Evolutionary conservation across 2,329 filamentous ascomycete genomes (phyloP).

Genomic region (Arthrobotrys entomopaga): DNA sequence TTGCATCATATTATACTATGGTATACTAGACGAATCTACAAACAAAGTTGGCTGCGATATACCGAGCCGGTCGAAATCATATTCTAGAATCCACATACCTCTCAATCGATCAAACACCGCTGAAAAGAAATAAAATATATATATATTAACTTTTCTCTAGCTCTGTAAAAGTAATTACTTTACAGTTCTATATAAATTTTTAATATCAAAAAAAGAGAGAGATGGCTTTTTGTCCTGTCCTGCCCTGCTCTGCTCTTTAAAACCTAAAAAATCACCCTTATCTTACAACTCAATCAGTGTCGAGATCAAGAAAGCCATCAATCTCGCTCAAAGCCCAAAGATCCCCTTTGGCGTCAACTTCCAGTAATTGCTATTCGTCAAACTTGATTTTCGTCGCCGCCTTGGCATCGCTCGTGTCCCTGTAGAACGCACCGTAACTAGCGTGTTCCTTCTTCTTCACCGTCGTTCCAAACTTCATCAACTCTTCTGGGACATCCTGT

Average conservation of each 20-base stretch:
- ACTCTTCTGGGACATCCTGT: slow-evolving; percentile 86
- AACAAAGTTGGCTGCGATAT: too few species aligned
- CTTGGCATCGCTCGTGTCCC: slow-evolving; percentile 76
- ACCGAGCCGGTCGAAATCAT: too few species aligned
- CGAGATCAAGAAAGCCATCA: slow-evolving; percentile 15
- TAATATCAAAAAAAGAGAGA: too few species aligned
- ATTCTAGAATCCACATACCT: too few species aligned
- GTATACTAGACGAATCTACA: too few species aligned
- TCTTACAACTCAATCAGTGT: slow-evolving; percentile 28
- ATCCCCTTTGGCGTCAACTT: slow-evolving; percentile 17
- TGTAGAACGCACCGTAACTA: slow-evolving; percentile 94
- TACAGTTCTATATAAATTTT: slow-evolving; percentile 15
- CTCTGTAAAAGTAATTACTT: slow-evolving; percentile 1
- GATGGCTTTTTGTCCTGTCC: too few species aligned
- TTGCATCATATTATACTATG: too few species aligned
- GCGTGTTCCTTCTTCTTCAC: slow-evolving; percentile 99
- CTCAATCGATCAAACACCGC: background rate
- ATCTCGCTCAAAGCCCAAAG: slow-evolving; percentile 32
- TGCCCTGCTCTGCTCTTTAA: background rate
- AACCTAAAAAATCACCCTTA: slow-evolving; percentile 5
- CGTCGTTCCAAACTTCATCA: slow-evolving; percentile 95
- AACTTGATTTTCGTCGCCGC: slow-evolving; percentile 59
- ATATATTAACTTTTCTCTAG: slow-evolving; percentile 36
- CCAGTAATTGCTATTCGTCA: slow-evolving; percentile 57
- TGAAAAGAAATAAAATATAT: slow-evolving; percentile 14